Percentiles rank a stretch among this genome's conserved stretches.
These are phyloP conservation scores for Skeletonema potamos DNA, from an alignment of 108 stramenopile species.

Conservation along the genomic window DNA sequence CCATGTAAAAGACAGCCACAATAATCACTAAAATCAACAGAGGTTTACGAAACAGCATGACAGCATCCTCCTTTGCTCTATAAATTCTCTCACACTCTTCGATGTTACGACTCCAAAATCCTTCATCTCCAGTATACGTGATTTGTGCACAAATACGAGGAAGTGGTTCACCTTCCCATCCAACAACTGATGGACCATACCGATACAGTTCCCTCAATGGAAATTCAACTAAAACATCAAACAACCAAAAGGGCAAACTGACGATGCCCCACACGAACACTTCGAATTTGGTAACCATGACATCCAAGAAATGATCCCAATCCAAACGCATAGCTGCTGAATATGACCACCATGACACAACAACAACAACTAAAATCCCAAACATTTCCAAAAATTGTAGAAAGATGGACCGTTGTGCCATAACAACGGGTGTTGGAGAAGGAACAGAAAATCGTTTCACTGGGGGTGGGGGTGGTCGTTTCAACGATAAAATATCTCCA, in stretches of 20 bases:
- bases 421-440: not conserved
- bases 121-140: slow-evolving; percentile 56
- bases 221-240: slow-evolving; percentile 33
- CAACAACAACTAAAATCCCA: slow-evolving; percentile 11
- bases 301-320: slow-evolving; percentile 7
- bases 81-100: slow-evolving; percentile 58
- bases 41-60: slow-evolving; percentile 48
- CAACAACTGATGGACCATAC: slow-evolving; percentile 50
- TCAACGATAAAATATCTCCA: slow-evolving; percentile 23
- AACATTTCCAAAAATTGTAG: slow-evolving; percentile 22
- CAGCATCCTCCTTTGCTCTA: slow-evolving; percentile 55
- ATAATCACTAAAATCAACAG: slow-evolving; percentile 26
- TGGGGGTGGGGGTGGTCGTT: slow-evolving; percentile 14
- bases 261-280: not conserved
- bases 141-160: slow-evolving; percentile 54
- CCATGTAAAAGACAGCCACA: slow-evolving; percentile 22
- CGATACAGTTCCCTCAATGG: slow-evolving; percentile 63
- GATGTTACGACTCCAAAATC: slow-evolving; percentile 63
- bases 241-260: slow-evolving; percentile 18
- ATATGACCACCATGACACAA: slow-evolving; percentile 12
- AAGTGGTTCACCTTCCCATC: slow-evolving; percentile 65
- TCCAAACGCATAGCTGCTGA: slow-evolving; percentile 7
- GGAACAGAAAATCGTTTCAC: not conserved
- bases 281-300: not conserved
- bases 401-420: slow-evolving; percentile 12